phyloP scores from a whole-genome alignment of 768 basidiomycete species.

The Tylopilus sp. region DNA sequence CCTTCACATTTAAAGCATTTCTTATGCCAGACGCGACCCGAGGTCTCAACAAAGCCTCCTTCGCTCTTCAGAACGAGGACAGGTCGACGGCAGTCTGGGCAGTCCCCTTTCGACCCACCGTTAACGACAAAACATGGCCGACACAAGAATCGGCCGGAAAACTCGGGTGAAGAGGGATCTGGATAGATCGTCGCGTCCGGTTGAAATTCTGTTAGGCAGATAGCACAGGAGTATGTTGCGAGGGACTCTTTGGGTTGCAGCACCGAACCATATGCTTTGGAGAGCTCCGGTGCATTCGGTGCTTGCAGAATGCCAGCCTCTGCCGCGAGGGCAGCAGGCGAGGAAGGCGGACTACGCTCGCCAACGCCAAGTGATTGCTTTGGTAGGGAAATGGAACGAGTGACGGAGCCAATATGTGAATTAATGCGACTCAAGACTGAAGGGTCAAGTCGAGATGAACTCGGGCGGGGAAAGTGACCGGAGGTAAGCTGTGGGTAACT shows the following conservation, averaged over 20 bases:
- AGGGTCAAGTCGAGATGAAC: conserved; percentile 31
- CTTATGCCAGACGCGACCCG: conserved; percentile 76
- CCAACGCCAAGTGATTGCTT: conserved; percentile 35
- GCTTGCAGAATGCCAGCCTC: conserved; percentile 62
- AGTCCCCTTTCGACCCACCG: conserved; percentile 77
- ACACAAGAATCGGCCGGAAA: conserved; percentile 61
- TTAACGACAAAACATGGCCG: conserved; percentile 65
- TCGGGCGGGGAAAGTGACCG: conserved; percentile 51
- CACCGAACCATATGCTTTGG: conserved; percentile 84
- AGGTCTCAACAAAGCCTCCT: conserved; percentile 72
- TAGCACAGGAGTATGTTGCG: conserved; percentile 62
- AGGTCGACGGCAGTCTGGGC: conserved; percentile 62
- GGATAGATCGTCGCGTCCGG: conserved; percentile 88
- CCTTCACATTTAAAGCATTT: conserved; percentile 73
- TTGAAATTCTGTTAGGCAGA: conserved; percentile 62
- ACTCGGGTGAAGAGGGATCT: conserved; percentile 41
- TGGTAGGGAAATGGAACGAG: conserved; percentile 57
- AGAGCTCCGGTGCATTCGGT: conserved; percentile 56
- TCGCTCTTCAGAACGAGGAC: conserved; percentile 75
- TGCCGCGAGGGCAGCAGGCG: conserved; percentile 45
- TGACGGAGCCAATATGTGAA: conserved; percentile 54
- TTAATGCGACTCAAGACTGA: conserved; percentile 47
- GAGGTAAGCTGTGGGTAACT: conserved; percentile 4
- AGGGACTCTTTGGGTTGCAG: conserved; percentile 76
- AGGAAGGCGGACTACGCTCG: conserved; percentile 23